phyloP scores from a whole-genome alignment of 176 grass and related monocot genomes.

The Triticum timopheevii region DNA sequence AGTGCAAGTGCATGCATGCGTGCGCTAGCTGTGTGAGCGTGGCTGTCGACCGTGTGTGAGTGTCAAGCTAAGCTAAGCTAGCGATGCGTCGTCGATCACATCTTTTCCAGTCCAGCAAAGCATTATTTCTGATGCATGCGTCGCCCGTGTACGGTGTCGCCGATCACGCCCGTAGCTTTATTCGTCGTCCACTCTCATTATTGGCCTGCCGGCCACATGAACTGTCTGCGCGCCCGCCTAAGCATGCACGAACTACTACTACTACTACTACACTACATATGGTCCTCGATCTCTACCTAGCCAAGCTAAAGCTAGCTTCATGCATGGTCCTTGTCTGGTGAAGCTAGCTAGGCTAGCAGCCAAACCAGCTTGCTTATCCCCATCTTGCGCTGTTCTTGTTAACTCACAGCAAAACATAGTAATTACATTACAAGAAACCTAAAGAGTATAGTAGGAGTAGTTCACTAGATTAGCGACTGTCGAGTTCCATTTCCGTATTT shows the following conservation, averaged over 20 bases:
- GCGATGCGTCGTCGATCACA: not conserved
- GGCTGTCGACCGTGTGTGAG: not conserved
- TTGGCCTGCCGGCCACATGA: slow-evolving; percentile 51
- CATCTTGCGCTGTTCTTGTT: not conserved
- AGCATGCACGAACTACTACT: not conserved
- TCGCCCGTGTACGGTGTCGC: slow-evolving; percentile 1
- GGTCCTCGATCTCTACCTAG: not conserved
- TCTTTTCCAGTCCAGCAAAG: not conserved
- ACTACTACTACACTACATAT: not conserved
- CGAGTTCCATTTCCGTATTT: no score
- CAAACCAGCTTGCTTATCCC: not conserved
- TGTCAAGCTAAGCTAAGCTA: not conserved
- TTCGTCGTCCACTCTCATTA: slow-evolving; percentile 1
- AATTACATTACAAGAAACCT: no score
- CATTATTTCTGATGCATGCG: not conserved
- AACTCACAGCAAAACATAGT: no score
- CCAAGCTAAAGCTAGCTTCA: not conserved
- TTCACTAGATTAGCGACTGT: no score
- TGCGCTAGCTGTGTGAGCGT: not conserved
- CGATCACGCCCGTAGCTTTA: slow-evolving; percentile 23
- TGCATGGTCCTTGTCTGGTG: not conserved
- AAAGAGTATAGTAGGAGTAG: no score
- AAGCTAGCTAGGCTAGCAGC: not conserved
- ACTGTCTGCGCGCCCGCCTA: slow-evolving; percentile 22
- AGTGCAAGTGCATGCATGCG: not conserved